Conservation (phyloP, 805 yeast species). For the Cyberlindnera saturnus region DNA sequence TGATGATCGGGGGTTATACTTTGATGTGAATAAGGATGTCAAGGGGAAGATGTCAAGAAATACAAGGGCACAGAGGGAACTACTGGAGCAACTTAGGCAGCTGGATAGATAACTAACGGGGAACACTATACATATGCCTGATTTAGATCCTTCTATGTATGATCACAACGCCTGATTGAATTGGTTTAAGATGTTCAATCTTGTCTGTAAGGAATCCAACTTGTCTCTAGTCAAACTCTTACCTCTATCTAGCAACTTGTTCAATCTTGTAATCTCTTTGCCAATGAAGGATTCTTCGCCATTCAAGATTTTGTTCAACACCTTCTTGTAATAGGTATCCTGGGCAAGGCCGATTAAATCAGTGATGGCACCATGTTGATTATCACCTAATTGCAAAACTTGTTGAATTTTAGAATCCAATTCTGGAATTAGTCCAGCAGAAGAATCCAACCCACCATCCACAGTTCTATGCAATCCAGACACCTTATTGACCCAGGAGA, state of each 20-base stretch:
- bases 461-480: slow-evolving; percentile 29
- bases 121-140: background rate
- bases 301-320: slow-evolving; percentile 37
- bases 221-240: slow-evolving; percentile 32
- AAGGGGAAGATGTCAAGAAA: slow-evolving; percentile 35
- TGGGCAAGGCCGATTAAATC: slow-evolving; percentile 27
- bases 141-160: background rate
- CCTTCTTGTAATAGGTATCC: slow-evolving; percentile 42
- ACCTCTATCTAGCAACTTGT: slow-evolving; percentile 28
- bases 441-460: slow-evolving; percentile 29
- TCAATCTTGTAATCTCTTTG: slow-evolving; percentile 39
- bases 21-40: slow-evolving; percentile 37
- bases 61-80: slow-evolving; percentile 33
- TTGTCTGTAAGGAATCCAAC: slow-evolving; percentile 43
- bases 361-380: slow-evolving; percentile 21
- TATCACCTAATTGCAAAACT: slow-evolving; percentile 22
- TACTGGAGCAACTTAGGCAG: slow-evolving; percentile 6
- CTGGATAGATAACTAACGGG: slow-evolving; percentile 1
- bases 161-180: slow-evolving; percentile 3
- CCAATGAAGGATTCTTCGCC: slow-evolving; percentile 37
- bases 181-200: slow-evolving; percentile 41
- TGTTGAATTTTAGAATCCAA: slow-evolving; percentile 19
- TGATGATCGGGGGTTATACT: slow-evolving; percentile 45
- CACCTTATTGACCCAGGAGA: slow-evolving; percentile 44
- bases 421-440: slow-evolving; percentile 21